phyloP scores from a whole-genome alignment of 768 basidiomycete genomes.

The Suillus plorans region DNA sequence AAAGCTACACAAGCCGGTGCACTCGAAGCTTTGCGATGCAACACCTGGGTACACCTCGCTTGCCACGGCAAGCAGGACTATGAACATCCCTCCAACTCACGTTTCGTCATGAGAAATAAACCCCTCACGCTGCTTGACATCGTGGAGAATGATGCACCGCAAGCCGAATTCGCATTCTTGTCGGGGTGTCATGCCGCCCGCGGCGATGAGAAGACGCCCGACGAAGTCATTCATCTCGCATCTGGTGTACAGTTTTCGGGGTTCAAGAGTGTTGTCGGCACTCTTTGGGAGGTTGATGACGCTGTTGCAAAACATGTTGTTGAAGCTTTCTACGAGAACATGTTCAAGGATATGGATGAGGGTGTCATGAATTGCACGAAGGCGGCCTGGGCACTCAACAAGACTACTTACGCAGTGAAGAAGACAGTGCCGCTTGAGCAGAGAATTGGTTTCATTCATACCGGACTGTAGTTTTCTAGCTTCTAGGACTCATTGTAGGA shows the following conservation, averaged over 20 bases:
- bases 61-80: slow-evolving; percentile 20
- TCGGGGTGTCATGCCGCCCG: slow-evolving; percentile 26
- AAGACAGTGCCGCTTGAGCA: slow-evolving; percentile 9
- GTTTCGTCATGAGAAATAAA: slow-evolving; percentile 7
- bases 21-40: slow-evolving; percentile 1
- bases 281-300: slow-evolving; percentile 23
- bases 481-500: not conserved
- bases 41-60: slow-evolving; percentile 23
- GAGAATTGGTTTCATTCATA: slow-evolving; percentile 14
- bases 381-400: slow-evolving; percentile 12
- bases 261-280: slow-evolving; percentile 23
- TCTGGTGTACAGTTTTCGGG: slow-evolving; percentile 24
- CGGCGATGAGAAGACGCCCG: slow-evolving; percentile 16
- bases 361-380: slow-evolving; percentile 6
- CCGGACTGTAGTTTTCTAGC: slow-evolving; percentile 4
- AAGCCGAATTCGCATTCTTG: slow-evolving; percentile 16
- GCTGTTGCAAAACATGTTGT: slow-evolving; percentile 6
- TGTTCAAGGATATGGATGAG: slow-evolving; percentile 7
- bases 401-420: slow-evolving; percentile 3
- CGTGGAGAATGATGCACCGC: slow-evolving; percentile 9
- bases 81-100: slow-evolving; percentile 17
- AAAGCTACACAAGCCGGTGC: slow-evolving; percentile 9
- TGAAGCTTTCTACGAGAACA: slow-evolving; percentile 9
- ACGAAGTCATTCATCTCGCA: slow-evolving; percentile 25
- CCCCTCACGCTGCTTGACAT: slow-evolving; percentile 10